Evolutionary conservation across 129 eudicot species (phyloP), one percentile per base, ranked within the genome.

Genomic region (Artemisia tridentata): DNA sequence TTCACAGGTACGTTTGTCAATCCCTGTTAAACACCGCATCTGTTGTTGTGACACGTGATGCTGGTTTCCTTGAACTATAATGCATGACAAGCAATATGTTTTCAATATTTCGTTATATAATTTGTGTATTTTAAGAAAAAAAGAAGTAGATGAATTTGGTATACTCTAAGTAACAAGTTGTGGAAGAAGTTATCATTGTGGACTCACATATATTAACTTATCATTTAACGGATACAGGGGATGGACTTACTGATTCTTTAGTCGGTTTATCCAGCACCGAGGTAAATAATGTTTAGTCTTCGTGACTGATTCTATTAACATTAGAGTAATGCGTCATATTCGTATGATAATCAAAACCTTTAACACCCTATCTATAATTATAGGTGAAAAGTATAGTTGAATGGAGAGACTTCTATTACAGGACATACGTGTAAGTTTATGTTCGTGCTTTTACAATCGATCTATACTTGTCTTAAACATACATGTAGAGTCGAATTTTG

Each of bases 361-460:
- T 54, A 49, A 21, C 57, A 54, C 52, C 63, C 56, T 52, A 65
- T 70, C 4, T 52, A 29, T 38, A 41, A 4, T 72, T 82, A 41
- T 82, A 92, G 98, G 97, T 93, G 81, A 93, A 89, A 72, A 83
- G 95, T 83, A 62, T 89, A 63, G 97, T 93, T 56, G 98, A 93
- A 49, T 93, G 98, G 98, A 77, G 98, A 69, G 96, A 84, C 78
- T 93, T 93, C 80, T 93, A 89, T 82, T 20, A 29, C 76, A 81
- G 81, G 68, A 93, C 92, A 2, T 89, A 89, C 78, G 69, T 71
- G 97, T 88, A 79, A 85, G 88, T 74, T 53, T 45, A 62, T 47
- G 25, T 11, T 69, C 11, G 7, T 63, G 27, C 3, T 15, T 18
- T 3, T n/a, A 25, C 48, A 13, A 29, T 7, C 45, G 11, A 38